Conservation (phyloP, 2,329 filamentous ascomycete species). For the Alternaria solani region DNA sequence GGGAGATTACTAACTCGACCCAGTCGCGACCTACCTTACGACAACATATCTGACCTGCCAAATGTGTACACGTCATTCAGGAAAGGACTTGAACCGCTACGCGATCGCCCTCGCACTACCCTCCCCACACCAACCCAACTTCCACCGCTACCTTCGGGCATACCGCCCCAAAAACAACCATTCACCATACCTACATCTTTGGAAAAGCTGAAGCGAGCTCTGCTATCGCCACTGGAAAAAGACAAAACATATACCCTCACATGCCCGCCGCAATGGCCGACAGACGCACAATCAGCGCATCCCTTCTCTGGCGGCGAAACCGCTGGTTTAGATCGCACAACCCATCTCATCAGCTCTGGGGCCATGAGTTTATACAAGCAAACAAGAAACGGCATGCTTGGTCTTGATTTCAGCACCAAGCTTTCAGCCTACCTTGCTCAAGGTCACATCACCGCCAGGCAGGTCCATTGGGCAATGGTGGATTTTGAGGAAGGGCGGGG, state of each 20-base stretch:
- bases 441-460: slow-evolving; percentile 75
- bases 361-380: slow-evolving; percentile 71
- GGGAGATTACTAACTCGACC: slow-evolving; percentile 11
- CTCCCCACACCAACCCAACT: slow-evolving; percentile 65
- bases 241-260: slow-evolving; percentile 55
- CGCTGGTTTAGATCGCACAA: slow-evolving; percentile 65
- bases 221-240: slow-evolving; percentile 66
- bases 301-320: slow-evolving; percentile 74
- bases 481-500: slow-evolving; percentile 72
- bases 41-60: slow-evolving; percentile 67
- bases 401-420: slow-evolving; percentile 76
- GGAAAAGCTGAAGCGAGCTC: slow-evolving; percentile 61
- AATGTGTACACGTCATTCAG: slow-evolving; percentile 80
- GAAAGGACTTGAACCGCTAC: slow-evolving; percentile 75
- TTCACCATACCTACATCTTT: slow-evolving; percentile 69
- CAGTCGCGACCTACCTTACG: slow-evolving; percentile 72
- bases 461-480: slow-evolving; percentile 73
- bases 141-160: slow-evolving; percentile 64
- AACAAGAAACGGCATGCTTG: slow-evolving; percentile 75
- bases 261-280: slow-evolving; percentile 63
- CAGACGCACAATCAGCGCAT: slow-evolving; percentile 66
- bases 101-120: slow-evolving; percentile 67
- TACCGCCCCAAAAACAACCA: slow-evolving; percentile 67
- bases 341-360: slow-evolving; percentile 67
- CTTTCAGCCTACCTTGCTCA: slow-evolving; percentile 76